phyloP scores from a whole-genome alignment of 2,329 filamentous ascomycete species.

The Beauveria scarabaeidicola region DNA sequence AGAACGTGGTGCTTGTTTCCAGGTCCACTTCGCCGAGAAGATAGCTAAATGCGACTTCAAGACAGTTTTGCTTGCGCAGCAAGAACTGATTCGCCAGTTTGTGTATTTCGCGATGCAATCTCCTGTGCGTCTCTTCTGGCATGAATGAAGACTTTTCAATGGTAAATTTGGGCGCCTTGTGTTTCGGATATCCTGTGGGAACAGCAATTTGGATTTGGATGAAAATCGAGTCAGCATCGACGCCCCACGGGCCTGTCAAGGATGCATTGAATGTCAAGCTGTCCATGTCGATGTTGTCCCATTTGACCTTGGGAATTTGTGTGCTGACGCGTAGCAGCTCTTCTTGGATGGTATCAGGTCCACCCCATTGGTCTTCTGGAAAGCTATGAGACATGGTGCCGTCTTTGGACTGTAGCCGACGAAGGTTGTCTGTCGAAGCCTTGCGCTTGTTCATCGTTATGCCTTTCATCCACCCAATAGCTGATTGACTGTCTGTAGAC shows the following conservation, averaged over 20 bases:
- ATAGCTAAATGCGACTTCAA: constrained; percentile 55
- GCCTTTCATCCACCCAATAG: constrained; percentile 63
- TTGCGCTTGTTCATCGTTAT: constrained; percentile 55
- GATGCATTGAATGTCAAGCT: constrained; percentile 50
- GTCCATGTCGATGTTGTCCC: constrained; percentile 58
- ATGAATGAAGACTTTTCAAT: constrained; percentile 57
- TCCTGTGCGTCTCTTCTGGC: constrained; percentile 43
- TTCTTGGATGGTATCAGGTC: constrained; percentile 54
- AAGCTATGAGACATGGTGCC: constrained; percentile 42
- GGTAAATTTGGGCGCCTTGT: constrained; percentile 47
- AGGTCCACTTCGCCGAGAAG: constrained; percentile 55
- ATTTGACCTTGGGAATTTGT: constrained; percentile 55
- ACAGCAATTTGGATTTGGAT: constrained; percentile 55
- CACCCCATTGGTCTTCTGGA: constrained; percentile 49
- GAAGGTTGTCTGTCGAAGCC: constrained; percentile 28
- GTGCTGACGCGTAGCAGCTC: constrained; percentile 55
- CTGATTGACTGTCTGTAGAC: constrained; percentile 41
- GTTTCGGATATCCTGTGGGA: constrained; percentile 49
- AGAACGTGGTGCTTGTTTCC: constrained; percentile 50
- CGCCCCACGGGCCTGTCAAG: constrained; percentile 56
- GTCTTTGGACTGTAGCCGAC: constrained; percentile 43
- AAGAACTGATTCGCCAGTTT: constrained; percentile 48
- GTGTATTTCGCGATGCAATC: constrained; percentile 46
- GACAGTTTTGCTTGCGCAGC: constrained; percentile 50
- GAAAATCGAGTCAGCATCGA: constrained; percentile 47